Evolutionary conservation across 1,284 basidiomycete genomes (phyloP).

Genomic region (Cystobasidium sp.): DNA sequence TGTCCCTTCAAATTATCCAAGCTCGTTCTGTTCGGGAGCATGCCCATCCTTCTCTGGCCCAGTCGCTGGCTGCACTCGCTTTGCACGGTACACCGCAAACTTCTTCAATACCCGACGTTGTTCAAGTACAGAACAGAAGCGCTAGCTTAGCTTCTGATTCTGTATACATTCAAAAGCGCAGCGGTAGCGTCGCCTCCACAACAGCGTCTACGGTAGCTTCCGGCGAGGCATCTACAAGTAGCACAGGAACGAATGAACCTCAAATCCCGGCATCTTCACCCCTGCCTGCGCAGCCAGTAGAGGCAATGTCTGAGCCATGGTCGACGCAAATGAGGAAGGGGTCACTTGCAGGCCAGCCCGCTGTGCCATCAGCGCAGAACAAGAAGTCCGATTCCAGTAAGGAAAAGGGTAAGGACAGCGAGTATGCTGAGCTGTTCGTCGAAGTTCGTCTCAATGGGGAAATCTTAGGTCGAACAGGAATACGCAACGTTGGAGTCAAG

Average conservation of each 20-base stretch:
- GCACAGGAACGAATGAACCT: not conserved
- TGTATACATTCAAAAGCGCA: too few relatives aligned
- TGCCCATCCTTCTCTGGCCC: slow-evolving; percentile 1
- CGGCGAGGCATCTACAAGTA: not conserved
- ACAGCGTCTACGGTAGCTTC: not conserved
- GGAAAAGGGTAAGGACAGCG: slow-evolving; percentile 16
- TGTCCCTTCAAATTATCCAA: slow-evolving; percentile 34
- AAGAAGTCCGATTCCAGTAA: slow-evolving; percentile 5
- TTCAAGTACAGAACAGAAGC: slow-evolving; percentile 16
- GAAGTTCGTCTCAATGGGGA: slow-evolving; percentile 53
- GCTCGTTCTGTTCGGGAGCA: slow-evolving; percentile 21
- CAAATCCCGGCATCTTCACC: too few relatives aligned
- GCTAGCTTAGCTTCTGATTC: not conserved
- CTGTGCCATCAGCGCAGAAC: not conserved
- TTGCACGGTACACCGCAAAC: not conserved
- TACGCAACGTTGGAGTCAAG: slow-evolving; percentile 65
- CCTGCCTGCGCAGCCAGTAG: too few relatives aligned
- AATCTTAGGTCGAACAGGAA: slow-evolving; percentile 71
- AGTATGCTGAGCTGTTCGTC: slow-evolving; percentile 44
- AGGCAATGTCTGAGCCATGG: too few relatives aligned
- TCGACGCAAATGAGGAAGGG: too few relatives aligned
- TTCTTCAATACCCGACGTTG: not conserved
- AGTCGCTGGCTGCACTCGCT: slow-evolving; percentile 2
- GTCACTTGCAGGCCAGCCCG: not conserved
- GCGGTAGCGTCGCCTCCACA: slow-evolving; percentile 8